Evolutionary conservation across 2,329 filamentous ascomycete species (phyloP).

Genomic region (Tolypocladium paradoxum): DNA sequence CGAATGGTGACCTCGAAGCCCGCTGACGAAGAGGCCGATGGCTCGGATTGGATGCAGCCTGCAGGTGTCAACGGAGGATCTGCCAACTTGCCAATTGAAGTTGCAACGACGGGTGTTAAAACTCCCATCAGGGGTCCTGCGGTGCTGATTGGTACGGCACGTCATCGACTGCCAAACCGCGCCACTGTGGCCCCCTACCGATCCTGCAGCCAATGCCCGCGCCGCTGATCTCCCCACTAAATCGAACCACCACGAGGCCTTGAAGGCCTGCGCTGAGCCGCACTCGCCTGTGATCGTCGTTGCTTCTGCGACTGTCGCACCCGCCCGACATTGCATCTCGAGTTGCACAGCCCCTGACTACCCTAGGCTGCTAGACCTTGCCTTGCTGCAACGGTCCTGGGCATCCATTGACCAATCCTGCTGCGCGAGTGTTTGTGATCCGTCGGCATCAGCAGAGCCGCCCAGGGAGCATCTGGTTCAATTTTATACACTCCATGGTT

Average conservation of each 20-base stretch:
- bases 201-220: neutral
- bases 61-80: neutral
- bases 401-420: neutral
- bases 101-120: neutral
- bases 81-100: no score
- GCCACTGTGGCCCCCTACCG: constrained; percentile 1
- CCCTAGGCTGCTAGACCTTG: neutral
- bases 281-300: neutral
- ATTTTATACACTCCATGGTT: neutral
- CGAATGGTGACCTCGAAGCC: no score
- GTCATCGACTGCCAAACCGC: neutral
- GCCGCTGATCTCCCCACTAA: constrained; percentile 1
- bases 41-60: neutral
- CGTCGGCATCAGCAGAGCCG: neutral
- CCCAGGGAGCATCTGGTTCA: neutral
- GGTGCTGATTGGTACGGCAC: no score
- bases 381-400: neutral
- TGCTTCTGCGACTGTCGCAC: neutral
- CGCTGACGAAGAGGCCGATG: neutral
- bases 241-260: neutral
- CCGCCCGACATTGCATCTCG: neutral
- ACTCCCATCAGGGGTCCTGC: neutral
- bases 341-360: neutral
- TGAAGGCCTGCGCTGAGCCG: no score
- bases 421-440: neutral